Percentiles rank a stretch among this genome's conserved stretches.
Evolutionary conservation across 208 protist genomes (phyloP).

Genomic region (Trypanosoma scelopori): DNA sequence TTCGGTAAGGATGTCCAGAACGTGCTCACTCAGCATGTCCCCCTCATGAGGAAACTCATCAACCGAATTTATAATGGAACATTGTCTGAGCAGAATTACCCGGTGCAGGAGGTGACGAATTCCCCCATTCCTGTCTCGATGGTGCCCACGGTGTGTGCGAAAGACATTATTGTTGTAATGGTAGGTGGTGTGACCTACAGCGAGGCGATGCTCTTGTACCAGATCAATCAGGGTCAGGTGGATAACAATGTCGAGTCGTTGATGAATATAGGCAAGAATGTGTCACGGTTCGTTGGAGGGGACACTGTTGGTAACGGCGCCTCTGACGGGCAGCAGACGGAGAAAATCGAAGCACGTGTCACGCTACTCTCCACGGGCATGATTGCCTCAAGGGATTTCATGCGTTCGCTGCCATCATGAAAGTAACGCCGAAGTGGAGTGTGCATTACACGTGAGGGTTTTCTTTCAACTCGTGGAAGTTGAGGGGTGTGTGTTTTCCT

Average conservation of each 20-base stretch:
- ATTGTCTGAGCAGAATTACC: conserved; percentile 67
- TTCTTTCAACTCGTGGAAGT: too few species aligned
- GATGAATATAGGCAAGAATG: conserved; percentile 76
- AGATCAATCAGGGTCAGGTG: conserved; percentile 75
- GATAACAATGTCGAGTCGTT: conserved; percentile 81
- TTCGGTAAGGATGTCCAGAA: conserved; percentile 94
- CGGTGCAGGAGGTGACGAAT: conserved; percentile 56
- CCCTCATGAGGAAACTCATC: conserved; percentile 89
- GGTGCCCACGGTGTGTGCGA: conserved; percentile 55
- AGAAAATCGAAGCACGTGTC: conserved; percentile 81
- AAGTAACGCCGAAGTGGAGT: neutral
- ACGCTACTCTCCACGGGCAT: conserved; percentile 75
- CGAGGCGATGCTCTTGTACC: conserved; percentile 71
- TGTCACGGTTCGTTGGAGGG: conserved; percentile 46
- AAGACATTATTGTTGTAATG: conserved; percentile 86
- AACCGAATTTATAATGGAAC: conserved; percentile 85
- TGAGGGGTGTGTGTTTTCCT: too few species aligned
- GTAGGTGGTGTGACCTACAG: conserved; percentile 82
- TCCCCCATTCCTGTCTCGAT: conserved; percentile 53
- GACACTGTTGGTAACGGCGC: conserved; percentile 21
- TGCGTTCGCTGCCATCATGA: conserved; percentile 45
- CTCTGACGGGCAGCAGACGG: conserved; percentile 63
- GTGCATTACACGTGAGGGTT: neutral
- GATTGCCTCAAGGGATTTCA: conserved; percentile 80
- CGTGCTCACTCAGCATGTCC: conserved; percentile 97